Evolutionary conservation across 495 filamentous ascomycete species (phyloP), one percentile per base, ranked within the genome.

Genomic region (Aspergillus wentii): DNA sequence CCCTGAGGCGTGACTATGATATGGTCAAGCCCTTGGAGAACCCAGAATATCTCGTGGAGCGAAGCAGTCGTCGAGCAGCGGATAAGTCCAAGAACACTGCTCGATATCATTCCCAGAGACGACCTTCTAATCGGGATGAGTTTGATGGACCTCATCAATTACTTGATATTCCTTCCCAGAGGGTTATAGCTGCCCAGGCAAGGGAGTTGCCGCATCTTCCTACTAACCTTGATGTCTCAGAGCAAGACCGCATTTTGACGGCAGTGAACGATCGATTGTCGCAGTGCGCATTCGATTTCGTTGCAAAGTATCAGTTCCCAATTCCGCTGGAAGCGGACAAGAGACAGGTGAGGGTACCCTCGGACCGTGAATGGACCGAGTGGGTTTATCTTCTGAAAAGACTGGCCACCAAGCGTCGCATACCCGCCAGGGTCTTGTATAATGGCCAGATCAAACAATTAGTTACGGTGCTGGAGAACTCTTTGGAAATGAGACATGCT

Each of bases 401-500:
- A 25, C 71, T 94, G 41, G 86, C 87, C 22, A 91, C 86, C 22
- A 89, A 90, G 63, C 73, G 87, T 18, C 78, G 86, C 30, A 91
- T 94, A 46, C 87, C 87, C 13, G 81, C 86, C 14, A 70, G 85
- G 35, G 82, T 89, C 9, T 66, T 94, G 23, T 89, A 94, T 64
- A 86, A 90, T 59, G 82, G 85, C 43, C 86, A 91, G 61, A 94
- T 94, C 65, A 90, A 89, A 58, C 84, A 90, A 58, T 74, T 90
- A 54, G 82, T 87, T 40, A 89, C 85, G 28, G 76, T 89, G 18
- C 61, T 91, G 57, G 84, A 88, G 51, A 88, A 88, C 51, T 87
- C 84, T 39, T 63, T 88, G 61, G 85, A 89, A 66, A 86, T 88
- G 83, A 76, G 86, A 41, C 86, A 90, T 53, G 79, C 80, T 48